phyloP scores from a whole-genome alignment of 306 rosid species.

The Albizia julibrissin region DNA sequence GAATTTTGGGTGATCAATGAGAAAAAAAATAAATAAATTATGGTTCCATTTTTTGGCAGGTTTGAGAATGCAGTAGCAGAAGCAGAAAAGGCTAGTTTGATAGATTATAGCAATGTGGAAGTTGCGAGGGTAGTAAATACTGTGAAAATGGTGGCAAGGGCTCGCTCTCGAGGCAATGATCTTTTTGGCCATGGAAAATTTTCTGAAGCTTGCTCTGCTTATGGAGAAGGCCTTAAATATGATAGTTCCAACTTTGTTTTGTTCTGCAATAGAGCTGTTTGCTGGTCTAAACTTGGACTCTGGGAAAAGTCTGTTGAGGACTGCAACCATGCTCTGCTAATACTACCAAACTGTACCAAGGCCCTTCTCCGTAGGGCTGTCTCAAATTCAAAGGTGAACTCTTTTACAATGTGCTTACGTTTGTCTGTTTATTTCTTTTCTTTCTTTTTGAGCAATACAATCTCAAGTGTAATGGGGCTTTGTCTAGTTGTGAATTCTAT shows the following conservation, averaged over 20 bases:
- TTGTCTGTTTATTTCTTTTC: neutral
- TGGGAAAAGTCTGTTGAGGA: constrained; percentile 90
- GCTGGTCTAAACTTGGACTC: constrained; percentile 87
- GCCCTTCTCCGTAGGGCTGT: constrained; percentile 83
- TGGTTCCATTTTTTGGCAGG: constrained; percentile 50
- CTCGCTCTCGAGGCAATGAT: constrained; percentile 78
- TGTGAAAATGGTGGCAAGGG: constrained; percentile 72
- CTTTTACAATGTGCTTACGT: neutral
- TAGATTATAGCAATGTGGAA: constrained; percentile 60
- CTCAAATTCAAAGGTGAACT: constrained; percentile 74
- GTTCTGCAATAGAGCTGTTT: constrained; percentile 86
- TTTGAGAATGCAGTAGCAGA: constrained; percentile 77
- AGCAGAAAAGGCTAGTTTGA: constrained; percentile 65
- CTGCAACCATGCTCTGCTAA: constrained; percentile 76
- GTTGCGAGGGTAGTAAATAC: constrained; percentile 55
- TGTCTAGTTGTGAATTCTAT: neutral
- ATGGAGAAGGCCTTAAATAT: constrained; percentile 87
- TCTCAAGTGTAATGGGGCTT: neutral
- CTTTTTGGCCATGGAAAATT: constrained; percentile 71
- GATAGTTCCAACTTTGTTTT: constrained; percentile 69
- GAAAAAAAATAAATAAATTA: neutral
- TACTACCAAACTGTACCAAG: constrained; percentile 77
- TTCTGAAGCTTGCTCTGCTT: constrained; percentile 82
- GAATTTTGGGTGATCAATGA: neutral
- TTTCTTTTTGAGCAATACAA: neutral